These are phyloP conservation scores for Talaromyces adpressus DNA, from an alignment of 495 filamentous ascomycete species.

Conservation along the genomic window DNA sequence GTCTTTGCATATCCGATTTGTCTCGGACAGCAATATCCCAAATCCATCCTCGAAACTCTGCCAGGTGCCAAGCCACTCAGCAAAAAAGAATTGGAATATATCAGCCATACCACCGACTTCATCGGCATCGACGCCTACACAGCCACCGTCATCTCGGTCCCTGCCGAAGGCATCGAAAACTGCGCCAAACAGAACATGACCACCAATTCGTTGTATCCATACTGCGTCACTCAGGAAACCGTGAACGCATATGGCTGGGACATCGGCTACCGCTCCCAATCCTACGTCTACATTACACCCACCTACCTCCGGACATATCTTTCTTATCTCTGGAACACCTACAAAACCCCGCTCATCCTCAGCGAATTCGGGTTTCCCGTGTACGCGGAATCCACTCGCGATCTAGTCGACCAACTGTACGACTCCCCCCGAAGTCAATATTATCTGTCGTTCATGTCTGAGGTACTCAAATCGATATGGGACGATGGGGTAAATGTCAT, in stretches of 20 bases:
- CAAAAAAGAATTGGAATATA: slow-evolving; percentile 22
- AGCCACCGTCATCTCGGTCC: slow-evolving; percentile 30
- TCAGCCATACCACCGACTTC: slow-evolving; percentile 35
- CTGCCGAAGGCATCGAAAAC: slow-evolving; percentile 24
- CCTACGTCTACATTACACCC: slow-evolving; percentile 35
- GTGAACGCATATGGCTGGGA: slow-evolving; percentile 32
- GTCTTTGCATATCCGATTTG: slow-evolving; percentile 33
- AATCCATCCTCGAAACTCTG: slow-evolving; percentile 22
- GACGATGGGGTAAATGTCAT: slow-evolving; percentile 39
- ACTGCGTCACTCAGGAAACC: slow-evolving; percentile 30
- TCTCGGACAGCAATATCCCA: slow-evolving; percentile 34
- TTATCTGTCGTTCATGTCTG: slow-evolving; percentile 35
- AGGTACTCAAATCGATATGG: slow-evolving; percentile 35
- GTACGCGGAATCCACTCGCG: slow-evolving; percentile 20
- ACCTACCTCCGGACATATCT: slow-evolving; percentile 36
- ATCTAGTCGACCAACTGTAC: slow-evolving; percentile 28
- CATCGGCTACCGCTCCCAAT: slow-evolving; percentile 32
- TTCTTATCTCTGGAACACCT: slow-evolving; percentile 37
- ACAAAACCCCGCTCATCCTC: slow-evolving; percentile 26
- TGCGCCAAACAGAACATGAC: slow-evolving; percentile 24
- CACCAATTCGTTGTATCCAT: slow-evolving; percentile 26
- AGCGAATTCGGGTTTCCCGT: slow-evolving; percentile 36
- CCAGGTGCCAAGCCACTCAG: slow-evolving; percentile 23
- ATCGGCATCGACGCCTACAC: slow-evolving; percentile 41
- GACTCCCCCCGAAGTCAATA: slow-evolving; percentile 33